Evolutionary conservation across 768 basidiomycete genomes (phyloP), one percentile per base, ranked within the genome.

Genomic region (Ephemerocybe angulata): DNA sequence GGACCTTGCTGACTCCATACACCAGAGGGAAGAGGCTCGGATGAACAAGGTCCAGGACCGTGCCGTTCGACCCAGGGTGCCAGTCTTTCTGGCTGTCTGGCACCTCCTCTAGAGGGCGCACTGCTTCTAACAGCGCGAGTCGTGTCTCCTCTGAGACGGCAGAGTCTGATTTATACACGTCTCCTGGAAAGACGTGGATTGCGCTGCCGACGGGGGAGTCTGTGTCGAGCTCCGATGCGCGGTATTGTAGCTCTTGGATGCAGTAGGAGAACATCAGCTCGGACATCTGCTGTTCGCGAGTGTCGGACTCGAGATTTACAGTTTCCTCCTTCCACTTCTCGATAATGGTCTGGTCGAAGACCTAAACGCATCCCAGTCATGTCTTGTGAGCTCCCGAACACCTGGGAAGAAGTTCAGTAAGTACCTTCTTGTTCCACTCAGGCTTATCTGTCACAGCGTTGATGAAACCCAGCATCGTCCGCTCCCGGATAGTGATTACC

Each of bases 1-100:
- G 51, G 19, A 64, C 55, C 15, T 52, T 53, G 1, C 67, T 70
- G 19, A 59, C 60, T 15, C 66, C 71, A 53, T 73, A 74, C 5
- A 70, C 62, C 0, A 76, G 46, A 22, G 67, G 67, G 58, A 68
- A 78, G 1, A 78, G 67, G 6, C 76, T 72, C 38, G 77, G 76
- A 53, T 78, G 75, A 1, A 76, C 72, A 33, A 78, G 67, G 54
- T 78, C 76, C n/a, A 79, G 71, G 0, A 78, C 77, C 44, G 70
- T 70, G 1, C 63, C 61, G 53, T 77, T 62, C 0, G 74, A 73
- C 2, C 70, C 67, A 3, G 76, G 76, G 58, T 77, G 76, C 77
- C 76, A 79, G 58, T 79, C 77, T 25, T 70, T 67, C 55, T 67
- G 31, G 0, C 64, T 60, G 4, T 67, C 67, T 0, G 72, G 68